Percentiles rank a stretch among this genome's conserved stretches.
phyloP scores from a whole-genome alignment of 345 rosid species.

The Moringa oleifera region DNA sequence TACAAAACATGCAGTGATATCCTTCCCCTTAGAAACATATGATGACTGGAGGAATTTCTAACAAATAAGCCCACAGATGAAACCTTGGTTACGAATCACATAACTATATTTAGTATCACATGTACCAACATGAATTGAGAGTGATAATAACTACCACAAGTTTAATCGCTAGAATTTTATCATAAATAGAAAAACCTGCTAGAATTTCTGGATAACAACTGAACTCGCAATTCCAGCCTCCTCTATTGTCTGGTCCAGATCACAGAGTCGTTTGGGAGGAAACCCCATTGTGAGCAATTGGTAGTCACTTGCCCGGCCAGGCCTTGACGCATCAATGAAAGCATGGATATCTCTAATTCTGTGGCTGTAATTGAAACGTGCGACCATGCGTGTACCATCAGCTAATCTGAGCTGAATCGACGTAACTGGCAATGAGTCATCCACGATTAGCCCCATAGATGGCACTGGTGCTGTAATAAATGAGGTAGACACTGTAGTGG shows the following conservation, averaged over 20 bases:
- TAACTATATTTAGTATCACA: background rate
- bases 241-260: conserved; percentile 79
- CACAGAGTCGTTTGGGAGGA: conserved; percentile 75
- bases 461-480: conserved; percentile 33
- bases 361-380: conserved; percentile 71
- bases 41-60: no score
- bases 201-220: conserved; percentile 89
- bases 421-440: conserved; percentile 48
- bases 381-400: conserved; percentile 71
- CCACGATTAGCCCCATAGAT: conserved; percentile 39
- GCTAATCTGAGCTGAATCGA: conserved; percentile 87
- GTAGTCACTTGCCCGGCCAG: conserved; percentile 58
- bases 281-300: conserved; percentile 90
- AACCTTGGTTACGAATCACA: no score
- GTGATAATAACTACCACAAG: background rate
- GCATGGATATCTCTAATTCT: conserved; percentile 63
- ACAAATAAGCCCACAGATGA: no score
- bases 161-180: no score
- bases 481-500: conserved; percentile 18
- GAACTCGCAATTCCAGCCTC: conserved; percentile 84
- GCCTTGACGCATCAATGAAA: conserved; percentile 83
- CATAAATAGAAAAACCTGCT: conserved; percentile 10
- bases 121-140: background rate
- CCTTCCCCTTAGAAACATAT: no score
- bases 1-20: no score